Conservation (phyloP, 1,284 basidiomycete species). For the Ganoderma leucocontextum region DNA sequence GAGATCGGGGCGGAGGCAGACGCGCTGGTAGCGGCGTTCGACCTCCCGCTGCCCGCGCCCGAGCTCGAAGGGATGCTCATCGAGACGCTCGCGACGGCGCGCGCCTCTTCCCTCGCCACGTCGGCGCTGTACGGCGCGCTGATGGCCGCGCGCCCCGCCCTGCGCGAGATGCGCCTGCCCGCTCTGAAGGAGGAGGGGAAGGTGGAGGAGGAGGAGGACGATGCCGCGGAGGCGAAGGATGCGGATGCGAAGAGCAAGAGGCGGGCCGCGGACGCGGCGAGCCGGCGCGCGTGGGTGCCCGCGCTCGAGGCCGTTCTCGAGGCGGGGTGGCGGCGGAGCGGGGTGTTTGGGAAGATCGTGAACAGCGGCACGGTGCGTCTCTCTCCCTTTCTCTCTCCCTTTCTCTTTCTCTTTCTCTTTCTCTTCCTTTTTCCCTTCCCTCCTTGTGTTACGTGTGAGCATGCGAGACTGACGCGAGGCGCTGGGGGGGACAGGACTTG, state of each 20-base stretch:
- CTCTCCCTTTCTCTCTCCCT: not conserved
- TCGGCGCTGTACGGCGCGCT: slow-evolving; percentile 61
- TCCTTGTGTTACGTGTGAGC: no score
- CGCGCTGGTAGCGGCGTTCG: slow-evolving; percentile 15
- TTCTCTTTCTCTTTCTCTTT: not conserved
- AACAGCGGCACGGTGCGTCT: slow-evolving; percentile 60
- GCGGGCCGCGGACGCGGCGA: slow-evolving; percentile 25
- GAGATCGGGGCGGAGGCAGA: slow-evolving; percentile 4
- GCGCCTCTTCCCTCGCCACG: slow-evolving; percentile 71
- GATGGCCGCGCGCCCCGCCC: slow-evolving; percentile 59
- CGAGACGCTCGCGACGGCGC: slow-evolving; percentile 75
- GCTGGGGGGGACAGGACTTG: slow-evolving; percentile 49
- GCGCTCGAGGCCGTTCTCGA: slow-evolving; percentile 60
- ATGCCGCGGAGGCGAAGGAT: slow-evolving; percentile 10
- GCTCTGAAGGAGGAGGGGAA: slow-evolving; percentile 33
- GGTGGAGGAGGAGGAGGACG: slow-evolving; percentile 18
- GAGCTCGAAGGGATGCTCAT: slow-evolving; percentile 65
- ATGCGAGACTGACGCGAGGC: no score
- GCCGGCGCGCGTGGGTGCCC: slow-evolving; percentile 52
- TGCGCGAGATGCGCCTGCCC: slow-evolving; percentile 40
- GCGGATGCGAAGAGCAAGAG: slow-evolving; percentile 1
- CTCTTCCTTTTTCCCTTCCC: not conserved
- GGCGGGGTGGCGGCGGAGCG: slow-evolving; percentile 56
- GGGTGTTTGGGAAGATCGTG: slow-evolving; percentile 77
- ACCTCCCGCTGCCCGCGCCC: slow-evolving; percentile 35